phyloP scores from a whole-genome alignment of 306 rosid species.

The Trichosanthes truncata region DNA sequence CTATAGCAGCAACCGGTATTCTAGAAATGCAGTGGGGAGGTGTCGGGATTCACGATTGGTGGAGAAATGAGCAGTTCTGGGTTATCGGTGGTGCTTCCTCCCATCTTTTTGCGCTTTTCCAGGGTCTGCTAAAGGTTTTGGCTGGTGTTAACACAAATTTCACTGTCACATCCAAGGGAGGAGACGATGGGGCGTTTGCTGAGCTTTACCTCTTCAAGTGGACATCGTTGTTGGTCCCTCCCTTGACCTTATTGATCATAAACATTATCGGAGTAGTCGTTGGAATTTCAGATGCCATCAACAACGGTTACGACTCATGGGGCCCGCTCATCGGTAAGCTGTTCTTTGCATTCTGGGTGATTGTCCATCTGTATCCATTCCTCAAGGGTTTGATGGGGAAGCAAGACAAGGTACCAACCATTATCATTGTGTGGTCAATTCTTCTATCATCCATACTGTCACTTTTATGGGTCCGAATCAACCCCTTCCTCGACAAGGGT shows the following conservation, averaged over 20 bases:
- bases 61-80: slow-evolving; percentile 98
- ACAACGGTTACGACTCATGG: slow-evolving; percentile 93
- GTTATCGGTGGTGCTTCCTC: slow-evolving; percentile 88
- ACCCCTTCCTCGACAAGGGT: slow-evolving; percentile 57
- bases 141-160: slow-evolving; percentile 85
- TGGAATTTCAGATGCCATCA: slow-evolving; percentile 80
- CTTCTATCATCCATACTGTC: slow-evolving; percentile 71
- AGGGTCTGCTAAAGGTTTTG: slow-evolving; percentile 85
- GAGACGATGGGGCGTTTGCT: slow-evolving; percentile 76
- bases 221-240: slow-evolving; percentile 79
- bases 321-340: slow-evolving; percentile 81
- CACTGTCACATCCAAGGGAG: slow-evolving; percentile 85
- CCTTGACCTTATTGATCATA: slow-evolving; percentile 62
- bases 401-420: slow-evolving; percentile 78
- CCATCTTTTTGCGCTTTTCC: slow-evolving; percentile 75
- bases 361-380: slow-evolving; percentile 90
- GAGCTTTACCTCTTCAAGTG: slow-evolving; percentile 92
- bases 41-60: slow-evolving; percentile 88
- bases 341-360: slow-evolving; percentile 88
- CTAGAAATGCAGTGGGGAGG: slow-evolving; percentile 97
- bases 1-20: slow-evolving; percentile 74
- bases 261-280: slow-evolving; percentile 78
- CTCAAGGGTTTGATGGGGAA: slow-evolving; percentile 88
- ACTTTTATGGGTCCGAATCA: slow-evolving; percentile 79
- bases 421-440: slow-evolving; percentile 81